Conservation (phyloP, 2,329 filamentous ascomycete genomes). For the Penicillium janthinellum region DNA sequence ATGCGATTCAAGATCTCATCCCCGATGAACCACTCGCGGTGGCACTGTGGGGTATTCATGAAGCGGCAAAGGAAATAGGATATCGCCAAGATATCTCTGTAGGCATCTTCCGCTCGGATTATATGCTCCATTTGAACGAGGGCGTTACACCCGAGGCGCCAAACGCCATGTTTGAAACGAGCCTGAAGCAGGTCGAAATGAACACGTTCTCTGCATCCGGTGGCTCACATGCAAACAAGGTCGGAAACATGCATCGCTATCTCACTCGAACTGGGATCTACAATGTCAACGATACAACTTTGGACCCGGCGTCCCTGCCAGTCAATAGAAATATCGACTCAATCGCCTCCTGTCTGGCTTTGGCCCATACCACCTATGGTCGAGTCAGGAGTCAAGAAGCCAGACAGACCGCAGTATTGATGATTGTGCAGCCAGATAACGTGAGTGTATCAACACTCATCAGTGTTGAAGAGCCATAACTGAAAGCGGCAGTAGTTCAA, state of each 20-base stretch:
- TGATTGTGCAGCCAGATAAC: constrained; percentile 49
- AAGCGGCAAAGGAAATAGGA: constrained; percentile 33
- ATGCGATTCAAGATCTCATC: constrained; percentile 35
- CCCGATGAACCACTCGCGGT: constrained; percentile 37
- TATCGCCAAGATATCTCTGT: constrained; percentile 36
- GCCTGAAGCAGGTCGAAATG: constrained; percentile 51
- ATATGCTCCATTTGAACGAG: constrained; percentile 43
- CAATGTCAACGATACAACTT: constrained; percentile 3
- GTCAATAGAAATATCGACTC: constrained; percentile 36
- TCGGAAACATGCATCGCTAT: constrained; percentile 47
- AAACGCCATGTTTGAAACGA: constrained; percentile 1
- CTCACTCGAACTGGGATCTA: constrained; percentile 30
- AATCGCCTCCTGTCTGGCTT: constrained; percentile 33
- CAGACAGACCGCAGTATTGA: constrained; percentile 40
- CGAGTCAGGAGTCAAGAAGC: constrained; percentile 15
- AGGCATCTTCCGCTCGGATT: constrained; percentile 49
- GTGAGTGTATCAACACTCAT: constrained; percentile 1
- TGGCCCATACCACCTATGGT: constrained; percentile 40
- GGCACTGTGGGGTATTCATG: constrained; percentile 43
- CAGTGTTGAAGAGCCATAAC: not conserved
- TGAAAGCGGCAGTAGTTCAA: constrained; percentile 38
- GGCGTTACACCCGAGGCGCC: not conserved
- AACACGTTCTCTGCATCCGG: constrained; percentile 50
- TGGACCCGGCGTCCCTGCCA: constrained; percentile 28
- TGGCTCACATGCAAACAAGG: constrained; percentile 43